Evolutionary conservation across 176 grass and related monocot genomes (phyloP).

Genomic region (Carex scoparia): DNA sequence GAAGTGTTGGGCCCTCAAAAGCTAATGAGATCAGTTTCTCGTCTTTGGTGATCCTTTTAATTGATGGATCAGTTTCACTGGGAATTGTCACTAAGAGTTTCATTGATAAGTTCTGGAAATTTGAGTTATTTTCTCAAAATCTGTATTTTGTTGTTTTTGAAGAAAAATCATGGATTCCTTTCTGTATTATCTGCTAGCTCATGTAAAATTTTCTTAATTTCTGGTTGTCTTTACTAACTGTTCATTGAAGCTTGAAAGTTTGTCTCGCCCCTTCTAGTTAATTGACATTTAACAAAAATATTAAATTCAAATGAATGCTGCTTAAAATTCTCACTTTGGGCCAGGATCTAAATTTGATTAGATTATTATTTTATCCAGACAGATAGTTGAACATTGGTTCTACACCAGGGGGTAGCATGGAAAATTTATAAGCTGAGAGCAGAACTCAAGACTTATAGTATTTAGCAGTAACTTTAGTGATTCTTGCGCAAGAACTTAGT

Average conservation of each 20-base stretch:
- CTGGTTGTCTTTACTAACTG: too few species aligned
- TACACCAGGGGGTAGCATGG: not conserved
- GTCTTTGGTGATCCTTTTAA: not conserved
- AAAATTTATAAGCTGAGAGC: not conserved
- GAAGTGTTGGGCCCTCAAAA: not conserved
- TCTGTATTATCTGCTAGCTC: not conserved
- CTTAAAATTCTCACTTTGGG: not conserved
- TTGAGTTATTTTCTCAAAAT: not conserved
- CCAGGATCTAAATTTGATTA: not conserved
- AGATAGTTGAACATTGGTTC: not conserved
- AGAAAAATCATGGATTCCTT: not conserved
- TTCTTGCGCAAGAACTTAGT: not conserved
- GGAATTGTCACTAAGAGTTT: not conserved
- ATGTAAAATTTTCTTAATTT: too few species aligned
- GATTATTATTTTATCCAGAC: not conserved
- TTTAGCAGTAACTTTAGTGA: not conserved
- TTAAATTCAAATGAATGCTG: not conserved
- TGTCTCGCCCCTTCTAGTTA: too few species aligned
- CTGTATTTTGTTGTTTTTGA: not conserved
- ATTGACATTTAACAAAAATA: not conserved
- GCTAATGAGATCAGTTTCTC: not conserved
- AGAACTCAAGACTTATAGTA: not conserved
- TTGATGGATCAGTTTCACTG: not conserved
- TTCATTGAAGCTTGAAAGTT: too few species aligned
- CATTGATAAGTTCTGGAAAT: not conserved